Percentiles rank a stretch among this genome's conserved stretches.
Conservation (phyloP, 768 basidiomycete genomes). For the Podaxis carcinomalis region DNA sequence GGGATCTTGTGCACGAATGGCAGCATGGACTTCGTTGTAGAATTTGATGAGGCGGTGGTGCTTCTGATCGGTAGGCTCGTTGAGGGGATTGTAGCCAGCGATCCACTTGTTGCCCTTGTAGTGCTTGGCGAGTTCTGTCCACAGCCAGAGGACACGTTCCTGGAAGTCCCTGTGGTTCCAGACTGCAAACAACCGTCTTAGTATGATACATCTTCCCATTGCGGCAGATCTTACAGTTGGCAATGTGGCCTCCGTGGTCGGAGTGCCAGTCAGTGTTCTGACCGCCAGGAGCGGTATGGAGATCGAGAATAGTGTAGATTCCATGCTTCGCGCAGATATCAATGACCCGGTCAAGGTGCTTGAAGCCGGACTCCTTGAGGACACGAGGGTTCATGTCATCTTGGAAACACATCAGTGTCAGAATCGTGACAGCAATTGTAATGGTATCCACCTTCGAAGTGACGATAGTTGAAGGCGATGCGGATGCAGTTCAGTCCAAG, state of each 20-base stretch:
- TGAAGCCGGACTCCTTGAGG: constrained; percentile 71
- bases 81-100: constrained; percentile 83
- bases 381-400: constrained; percentile 82
- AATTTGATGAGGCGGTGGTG: constrained; percentile 61
- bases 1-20: constrained; percentile 67
- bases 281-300: constrained; percentile 73
- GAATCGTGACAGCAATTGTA: neutral
- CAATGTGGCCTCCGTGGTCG: constrained; percentile 65
- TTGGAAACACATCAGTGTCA: constrained; percentile 9
- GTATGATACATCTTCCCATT: neutral
- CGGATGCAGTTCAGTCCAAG: constrained; percentile 80
- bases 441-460: constrained; percentile 49
- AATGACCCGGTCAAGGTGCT: constrained; percentile 78
- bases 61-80: constrained; percentile 73
- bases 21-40: constrained; percentile 64
- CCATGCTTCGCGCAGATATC: constrained; percentile 60
- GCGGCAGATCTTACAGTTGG: constrained; percentile 39
- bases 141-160: constrained; percentile 72
- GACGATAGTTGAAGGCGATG: constrained; percentile 67
- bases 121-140: constrained; percentile 70
- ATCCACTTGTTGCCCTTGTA: constrained; percentile 80
- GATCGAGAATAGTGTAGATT: constrained; percentile 78
- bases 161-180: constrained; percentile 87
- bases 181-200: constrained; percentile 31
- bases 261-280: constrained; percentile 82